Percentiles rank a stretch among this genome's conserved stretches.
Conservation (phyloP, 2,329 filamentous ascomycete species). For the Neoscytalidium dimidiatum region DNA sequence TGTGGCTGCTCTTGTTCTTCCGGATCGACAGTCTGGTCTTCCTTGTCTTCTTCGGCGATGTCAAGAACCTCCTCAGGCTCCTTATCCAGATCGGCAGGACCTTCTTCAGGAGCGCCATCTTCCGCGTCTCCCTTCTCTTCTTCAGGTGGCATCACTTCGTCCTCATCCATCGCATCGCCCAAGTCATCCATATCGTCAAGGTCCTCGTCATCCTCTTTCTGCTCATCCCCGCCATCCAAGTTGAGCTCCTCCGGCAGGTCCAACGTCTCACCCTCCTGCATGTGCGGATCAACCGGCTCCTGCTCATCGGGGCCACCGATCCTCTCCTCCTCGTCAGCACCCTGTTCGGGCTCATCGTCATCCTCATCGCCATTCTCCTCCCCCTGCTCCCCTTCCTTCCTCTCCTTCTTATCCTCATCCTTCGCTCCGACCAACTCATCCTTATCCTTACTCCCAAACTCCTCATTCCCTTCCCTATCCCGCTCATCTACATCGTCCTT, state of each 20-base stretch:
- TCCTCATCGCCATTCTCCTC: slow-evolving; percentile 58
- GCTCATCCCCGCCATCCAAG: slow-evolving; percentile 63
- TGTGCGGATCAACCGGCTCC: slow-evolving; percentile 71
- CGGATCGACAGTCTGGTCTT: slow-evolving; percentile 47
- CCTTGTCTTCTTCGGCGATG: slow-evolving; percentile 34
- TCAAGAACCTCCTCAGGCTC: slow-evolving; percentile 38
- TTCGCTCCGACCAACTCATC: slow-evolving; percentile 51
- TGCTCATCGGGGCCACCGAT: slow-evolving; percentile 67
- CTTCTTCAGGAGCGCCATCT: slow-evolving; percentile 32
- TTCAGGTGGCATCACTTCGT: slow-evolving; percentile 39
- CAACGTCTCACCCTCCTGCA: slow-evolving; percentile 78
- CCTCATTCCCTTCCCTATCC: slow-evolving; percentile 71
- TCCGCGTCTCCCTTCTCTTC: slow-evolving; percentile 41
- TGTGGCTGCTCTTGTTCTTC: slow-evolving; percentile 52
- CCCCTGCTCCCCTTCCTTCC: slow-evolving; percentile 67
- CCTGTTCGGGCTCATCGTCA: slow-evolving; percentile 51
- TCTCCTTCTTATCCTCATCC: slow-evolving; percentile 43
- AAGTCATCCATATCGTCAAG: slow-evolving; percentile 56
- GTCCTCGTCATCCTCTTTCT: slow-evolving; percentile 48
- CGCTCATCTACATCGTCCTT: slow-evolving; percentile 78
- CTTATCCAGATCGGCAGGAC: slow-evolving; percentile 34
- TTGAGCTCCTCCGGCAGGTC: slow-evolving; percentile 89
- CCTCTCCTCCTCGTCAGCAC: slow-evolving; percentile 62
- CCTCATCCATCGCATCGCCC: slow-evolving; percentile 38
- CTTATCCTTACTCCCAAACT: slow-evolving; percentile 50